These are phyloP conservation scores for Pulveroboletus sp. DNA, from an alignment of 768 basidiomycete species.

Conservation along the genomic window DNA sequence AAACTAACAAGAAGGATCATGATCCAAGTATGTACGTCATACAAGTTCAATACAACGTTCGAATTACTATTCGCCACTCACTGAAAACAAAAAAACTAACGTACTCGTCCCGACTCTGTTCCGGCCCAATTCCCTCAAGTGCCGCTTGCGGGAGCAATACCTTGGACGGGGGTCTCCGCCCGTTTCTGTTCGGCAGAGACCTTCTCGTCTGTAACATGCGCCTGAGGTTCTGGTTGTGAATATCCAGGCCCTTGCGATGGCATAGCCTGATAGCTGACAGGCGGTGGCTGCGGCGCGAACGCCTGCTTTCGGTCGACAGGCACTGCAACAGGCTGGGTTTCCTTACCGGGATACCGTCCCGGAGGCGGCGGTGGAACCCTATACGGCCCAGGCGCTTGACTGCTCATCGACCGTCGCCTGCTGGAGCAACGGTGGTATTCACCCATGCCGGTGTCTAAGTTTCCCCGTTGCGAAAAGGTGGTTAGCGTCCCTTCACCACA, in stretches of 20 bases:
- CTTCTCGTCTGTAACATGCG: no score
- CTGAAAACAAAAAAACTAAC: no score
- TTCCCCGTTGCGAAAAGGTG: neutral
- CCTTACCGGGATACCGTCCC: neutral
- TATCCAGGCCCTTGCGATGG: neutral
- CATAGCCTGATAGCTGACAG: neutral
- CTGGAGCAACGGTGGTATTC: conserved; percentile 3
- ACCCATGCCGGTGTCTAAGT: conserved; percentile 23
- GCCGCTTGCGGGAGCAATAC: neutral
- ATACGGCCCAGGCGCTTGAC: no score
- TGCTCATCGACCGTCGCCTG: neutral
- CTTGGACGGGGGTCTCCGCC: neutral
- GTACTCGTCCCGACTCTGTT: neutral
- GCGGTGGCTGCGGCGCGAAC: neutral
- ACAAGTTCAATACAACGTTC: neutral
- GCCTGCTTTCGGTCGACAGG: conserved; percentile 9
- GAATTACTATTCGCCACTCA: neutral
- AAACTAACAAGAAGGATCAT: neutral
- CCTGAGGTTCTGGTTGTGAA: neutral
- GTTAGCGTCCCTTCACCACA: neutral
- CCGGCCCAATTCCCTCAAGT: neutral
- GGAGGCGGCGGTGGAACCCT: neutral
- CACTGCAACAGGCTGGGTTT: neutral
- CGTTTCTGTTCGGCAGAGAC: conserved; percentile 9
- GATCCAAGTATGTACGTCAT: neutral